Evolutionary conservation across 192 early-diverging fungal genomes (phyloP).

Genomic region (Spinellus fusiger): DNA sequence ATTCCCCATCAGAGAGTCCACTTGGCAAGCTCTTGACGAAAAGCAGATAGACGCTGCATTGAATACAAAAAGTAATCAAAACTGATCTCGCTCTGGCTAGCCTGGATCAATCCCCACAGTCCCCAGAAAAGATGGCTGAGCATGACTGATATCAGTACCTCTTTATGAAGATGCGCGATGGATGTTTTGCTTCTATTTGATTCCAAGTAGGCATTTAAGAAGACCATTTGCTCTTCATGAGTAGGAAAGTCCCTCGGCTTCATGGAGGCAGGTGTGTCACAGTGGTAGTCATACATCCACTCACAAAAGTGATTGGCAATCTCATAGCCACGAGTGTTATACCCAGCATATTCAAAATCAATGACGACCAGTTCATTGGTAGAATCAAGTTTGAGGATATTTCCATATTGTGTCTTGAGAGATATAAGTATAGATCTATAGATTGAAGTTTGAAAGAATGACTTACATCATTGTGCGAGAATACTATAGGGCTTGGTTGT

Average conservation of each 20-base stretch:
- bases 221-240: slow-evolving; percentile 45
- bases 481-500: slow-evolving; percentile 63
- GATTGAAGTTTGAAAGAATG: background rate
- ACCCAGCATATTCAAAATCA: slow-evolving; percentile 80
- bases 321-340: slow-evolving; percentile 73
- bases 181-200: slow-evolving; percentile 35
- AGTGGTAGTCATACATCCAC: slow-evolving; percentile 79
- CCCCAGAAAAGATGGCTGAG: slow-evolving; percentile 70
- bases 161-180: background rate
- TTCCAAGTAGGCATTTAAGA: slow-evolving; percentile 62
- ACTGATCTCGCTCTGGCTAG: slow-evolving; percentile 66
- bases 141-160: slow-evolving; percentile 37
- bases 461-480: slow-evolving; percentile 84
- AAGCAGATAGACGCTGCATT: slow-evolving; percentile 44
- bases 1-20: no score
- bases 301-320: slow-evolving; percentile 85
- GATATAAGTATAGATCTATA: slow-evolving; percentile 1
- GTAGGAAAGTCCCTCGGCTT: slow-evolving; percentile 49
- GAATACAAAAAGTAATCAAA: slow-evolving; percentile 74
- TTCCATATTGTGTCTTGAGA: slow-evolving; percentile 75
- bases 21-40: slow-evolving; percentile 23
- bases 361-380: slow-evolving; percentile 64
- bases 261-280: slow-evolving; percentile 35
- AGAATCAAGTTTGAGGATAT: slow-evolving; percentile 60
- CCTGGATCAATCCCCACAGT: slow-evolving; percentile 75